phyloP scores from a whole-genome alignment of 1,284 basidiomycete genomes.

The Trichosporon sp. region DNA sequence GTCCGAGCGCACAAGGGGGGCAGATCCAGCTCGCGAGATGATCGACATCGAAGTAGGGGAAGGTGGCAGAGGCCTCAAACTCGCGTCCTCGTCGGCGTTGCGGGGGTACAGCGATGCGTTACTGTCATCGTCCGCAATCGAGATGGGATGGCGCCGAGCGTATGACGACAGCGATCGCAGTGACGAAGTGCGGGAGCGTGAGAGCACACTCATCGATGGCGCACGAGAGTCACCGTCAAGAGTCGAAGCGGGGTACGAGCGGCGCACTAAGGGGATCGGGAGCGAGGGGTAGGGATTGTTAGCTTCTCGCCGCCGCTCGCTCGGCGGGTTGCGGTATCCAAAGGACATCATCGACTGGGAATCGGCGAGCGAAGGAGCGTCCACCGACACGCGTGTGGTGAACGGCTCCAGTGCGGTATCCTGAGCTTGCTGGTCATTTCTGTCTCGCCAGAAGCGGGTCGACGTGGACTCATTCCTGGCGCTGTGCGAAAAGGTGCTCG shows the following conservation, averaged over 20 bases:
- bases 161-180: conserved; percentile 24
- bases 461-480: not conserved
- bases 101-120: conserved; percentile 9
- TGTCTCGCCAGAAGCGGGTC: not conserved
- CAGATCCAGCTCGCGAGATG: conserved; percentile 29
- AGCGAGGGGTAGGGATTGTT: conserved; percentile 48
- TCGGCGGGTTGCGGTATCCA: conserved; percentile 18
- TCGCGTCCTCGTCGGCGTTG: conserved; percentile 85
- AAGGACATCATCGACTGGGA: conserved; percentile 43
- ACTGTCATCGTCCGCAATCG: conserved; percentile 22
- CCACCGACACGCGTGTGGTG: conserved; percentile 12
- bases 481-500: not conserved
- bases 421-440: conserved; percentile 20
- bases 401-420: not conserved
- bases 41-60: conserved; percentile 59
- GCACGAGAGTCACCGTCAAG: conserved; percentile 27
- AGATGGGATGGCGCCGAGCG: conserved; percentile 15
- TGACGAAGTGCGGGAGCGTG: conserved; percentile 32
- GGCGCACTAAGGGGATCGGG: conserved; percentile 29
- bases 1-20: conserved; percentile 9
- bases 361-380: conserved; percentile 21
- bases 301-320: conserved; percentile 29
- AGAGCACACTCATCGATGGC: conserved; percentile 24
- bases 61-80: conserved; percentile 76
- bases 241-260: conserved; percentile 26